Evolutionary conservation across 2,329 filamentous ascomycete species (phyloP).

Genomic region (Neopestalotiopsis sp.): DNA sequence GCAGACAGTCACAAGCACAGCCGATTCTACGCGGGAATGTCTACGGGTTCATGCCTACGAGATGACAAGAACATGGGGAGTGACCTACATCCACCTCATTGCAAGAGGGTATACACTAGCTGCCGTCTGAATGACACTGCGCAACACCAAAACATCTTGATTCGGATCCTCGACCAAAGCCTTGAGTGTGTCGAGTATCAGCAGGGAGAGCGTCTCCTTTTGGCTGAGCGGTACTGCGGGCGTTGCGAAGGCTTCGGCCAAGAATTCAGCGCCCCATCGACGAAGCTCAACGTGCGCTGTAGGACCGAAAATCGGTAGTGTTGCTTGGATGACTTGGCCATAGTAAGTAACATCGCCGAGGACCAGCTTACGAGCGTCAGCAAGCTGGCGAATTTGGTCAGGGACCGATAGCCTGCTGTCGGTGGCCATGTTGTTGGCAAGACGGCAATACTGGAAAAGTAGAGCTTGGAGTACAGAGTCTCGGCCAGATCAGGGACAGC

Average conservation of each 20-base stretch:
- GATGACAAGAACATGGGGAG: slow-evolving; percentile 19
- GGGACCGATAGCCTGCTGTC: slow-evolving; percentile 60
- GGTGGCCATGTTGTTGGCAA: slow-evolving; percentile 53
- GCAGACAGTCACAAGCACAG: slow-evolving; percentile 27
- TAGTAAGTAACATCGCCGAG: slow-evolving; percentile 88
- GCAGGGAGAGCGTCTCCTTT: slow-evolving; percentile 80
- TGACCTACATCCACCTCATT: slow-evolving; percentile 90
- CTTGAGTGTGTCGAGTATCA: slow-evolving; percentile 78
- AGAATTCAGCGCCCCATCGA: slow-evolving; percentile 94
- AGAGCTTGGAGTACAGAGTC: not conserved
- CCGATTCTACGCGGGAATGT: slow-evolving; percentile 30
- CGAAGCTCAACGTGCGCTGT: slow-evolving; percentile 78
- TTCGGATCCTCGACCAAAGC: slow-evolving; percentile 72
- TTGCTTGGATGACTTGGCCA: slow-evolving; percentile 86
- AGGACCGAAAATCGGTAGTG: slow-evolving; percentile 87
- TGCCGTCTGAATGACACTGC: slow-evolving; percentile 84
- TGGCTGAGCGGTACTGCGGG: slow-evolving; percentile 78
- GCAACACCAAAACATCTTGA: slow-evolving; percentile 80
- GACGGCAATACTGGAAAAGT: not conserved
- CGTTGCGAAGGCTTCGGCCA: slow-evolving; percentile 94
- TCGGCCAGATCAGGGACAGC: slow-evolving; percentile 4
- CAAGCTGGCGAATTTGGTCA: slow-evolving; percentile 85
- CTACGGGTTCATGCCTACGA: slow-evolving; percentile 29
- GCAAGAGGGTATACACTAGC: slow-evolving; percentile 93
- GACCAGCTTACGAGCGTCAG: slow-evolving; percentile 88